Percentiles rank a stretch among this genome's conserved stretches.
Evolutionary conservation across 208 protist species (phyloP).

Genomic region (Acanthamoeba healyi): DNA sequence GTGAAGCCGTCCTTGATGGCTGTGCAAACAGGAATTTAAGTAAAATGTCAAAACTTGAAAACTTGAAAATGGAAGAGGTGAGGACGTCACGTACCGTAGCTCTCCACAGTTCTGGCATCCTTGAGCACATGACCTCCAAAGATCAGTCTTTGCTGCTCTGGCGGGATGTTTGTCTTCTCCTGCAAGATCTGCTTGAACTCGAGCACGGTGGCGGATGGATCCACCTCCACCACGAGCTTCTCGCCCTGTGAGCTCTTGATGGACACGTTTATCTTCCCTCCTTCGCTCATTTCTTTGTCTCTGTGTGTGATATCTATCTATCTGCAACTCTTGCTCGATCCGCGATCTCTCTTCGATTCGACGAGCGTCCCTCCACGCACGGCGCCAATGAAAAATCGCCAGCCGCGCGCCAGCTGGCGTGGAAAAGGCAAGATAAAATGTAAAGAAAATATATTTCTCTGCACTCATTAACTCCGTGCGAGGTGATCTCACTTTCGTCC

Average conservation of each 20-base stretch:
- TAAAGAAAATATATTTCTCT: not conserved
- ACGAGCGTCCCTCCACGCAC: not conserved
- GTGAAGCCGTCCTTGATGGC: conserved; percentile 89
- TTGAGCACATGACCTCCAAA: conserved; percentile 90
- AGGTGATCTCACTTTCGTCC: not conserved
- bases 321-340: not conserved
- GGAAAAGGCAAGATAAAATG: not conserved
- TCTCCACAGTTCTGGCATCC: conserved; percentile 85
- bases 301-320: not conserved
- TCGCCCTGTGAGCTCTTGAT: conserved; percentile 53
- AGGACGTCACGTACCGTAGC: conserved; percentile 86
- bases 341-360: not conserved
- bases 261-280: conserved; percentile 43
- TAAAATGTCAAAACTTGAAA: not conserved
- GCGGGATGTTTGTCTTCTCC: conserved; percentile 84
- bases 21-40: conserved; percentile 12
- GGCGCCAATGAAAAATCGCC: not conserved
- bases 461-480: not conserved
- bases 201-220: not conserved
- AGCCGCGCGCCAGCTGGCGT: not conserved
- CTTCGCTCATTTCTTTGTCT: conserved; percentile 1
- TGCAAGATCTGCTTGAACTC: conserved; percentile 87
- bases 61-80: conserved; percentile 1
- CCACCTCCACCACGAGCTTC: conserved; percentile 63
- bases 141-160: conserved; percentile 89